Evolutionary conservation across 2,329 filamentous ascomycete species (phyloP).

Genomic region (Didymella lethalis): DNA sequence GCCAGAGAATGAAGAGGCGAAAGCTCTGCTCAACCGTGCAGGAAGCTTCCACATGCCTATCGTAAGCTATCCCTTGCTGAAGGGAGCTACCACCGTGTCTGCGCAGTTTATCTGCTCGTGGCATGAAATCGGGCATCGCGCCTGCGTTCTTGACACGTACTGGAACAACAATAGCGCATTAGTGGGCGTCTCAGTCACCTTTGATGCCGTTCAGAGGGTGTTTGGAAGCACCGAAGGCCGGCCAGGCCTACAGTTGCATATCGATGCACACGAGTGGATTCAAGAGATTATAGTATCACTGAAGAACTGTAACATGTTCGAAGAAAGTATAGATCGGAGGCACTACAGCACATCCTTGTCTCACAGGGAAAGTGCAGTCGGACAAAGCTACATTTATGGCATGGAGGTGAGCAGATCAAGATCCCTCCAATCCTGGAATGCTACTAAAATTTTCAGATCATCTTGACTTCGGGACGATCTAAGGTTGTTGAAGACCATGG

Average conservation of each 20-base stretch:
- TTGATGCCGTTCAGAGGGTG: neutral
- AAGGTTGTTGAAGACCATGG: neutral
- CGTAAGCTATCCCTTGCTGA: neutral
- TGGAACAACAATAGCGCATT: neutral
- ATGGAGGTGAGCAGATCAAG: neutral
- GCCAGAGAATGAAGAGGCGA: neutral
- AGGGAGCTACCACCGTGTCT: neutral
- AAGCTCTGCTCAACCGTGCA: neutral
- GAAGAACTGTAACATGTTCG: neutral
- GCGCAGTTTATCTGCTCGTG: neutral
- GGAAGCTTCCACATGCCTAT: neutral
- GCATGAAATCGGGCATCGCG: neutral
- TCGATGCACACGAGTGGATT: conserved; percentile 1
- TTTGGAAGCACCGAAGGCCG: neutral
- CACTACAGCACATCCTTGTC: neutral
- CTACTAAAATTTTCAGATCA: neutral
- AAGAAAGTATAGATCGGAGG: neutral
- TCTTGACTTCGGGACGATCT: neutral
- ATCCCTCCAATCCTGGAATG: too few relatives aligned
- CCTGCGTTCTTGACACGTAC: neutral
- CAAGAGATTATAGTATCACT: neutral
- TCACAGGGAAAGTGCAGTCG: neutral
- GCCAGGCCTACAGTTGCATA: neutral
- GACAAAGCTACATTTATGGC: neutral
- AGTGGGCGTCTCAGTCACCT: neutral